Evolutionary conservation across 2,329 filamentous ascomycete genomes (phyloP), one percentile per base, ranked within the genome.

Genomic region (Sclerotinia borealis): DNA sequence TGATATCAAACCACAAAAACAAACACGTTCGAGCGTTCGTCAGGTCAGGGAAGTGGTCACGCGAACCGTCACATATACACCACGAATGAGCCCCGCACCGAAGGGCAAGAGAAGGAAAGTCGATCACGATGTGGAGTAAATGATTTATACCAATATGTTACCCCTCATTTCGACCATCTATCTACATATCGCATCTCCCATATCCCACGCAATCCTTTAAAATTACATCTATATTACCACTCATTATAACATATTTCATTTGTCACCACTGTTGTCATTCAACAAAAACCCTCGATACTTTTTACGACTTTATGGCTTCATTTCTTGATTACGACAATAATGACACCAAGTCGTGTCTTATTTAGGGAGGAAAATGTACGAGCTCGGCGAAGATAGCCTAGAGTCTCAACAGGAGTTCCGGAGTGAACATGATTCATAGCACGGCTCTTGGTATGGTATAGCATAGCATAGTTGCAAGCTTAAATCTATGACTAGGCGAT

Each of bases 21-120:
- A 81, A 19, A 79, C 84, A 47, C 83, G 82, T 68, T 86, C 86
- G 37, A 87, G 81, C 70, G 80, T 87, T 63, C 84, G 87, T 65
- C 83, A 89, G 73, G 92, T 97, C 64, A 83, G 91, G 61, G 92
- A 97, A 76, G 92, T 97, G 5, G 90, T 97, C 60, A 97, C 93
- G n/a, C 85, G 92, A 70, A 97, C 92, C 19, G 91, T 96, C 65
- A 96, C 91, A 47, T 96, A 96, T 77, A 96, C 91, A 75, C 89
- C 86, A 66, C 82, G 88, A 68, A 91, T 98, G 79, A 90, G 92
- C 68, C 91, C 93, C 29, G 92, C 93, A 43, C 93, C 92, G 9
- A 93, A 93, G 76, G 93, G 93, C 68, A 98, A 97, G 83, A 86
- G 92, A 79, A 88, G 93, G 79, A 96, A 91, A 80, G 77, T 86